Evolutionary conservation across 352 stramenopile species (phyloP), one percentile per base, ranked within the genome.

Genomic region (Phytophthora fragariaefolia): DNA sequence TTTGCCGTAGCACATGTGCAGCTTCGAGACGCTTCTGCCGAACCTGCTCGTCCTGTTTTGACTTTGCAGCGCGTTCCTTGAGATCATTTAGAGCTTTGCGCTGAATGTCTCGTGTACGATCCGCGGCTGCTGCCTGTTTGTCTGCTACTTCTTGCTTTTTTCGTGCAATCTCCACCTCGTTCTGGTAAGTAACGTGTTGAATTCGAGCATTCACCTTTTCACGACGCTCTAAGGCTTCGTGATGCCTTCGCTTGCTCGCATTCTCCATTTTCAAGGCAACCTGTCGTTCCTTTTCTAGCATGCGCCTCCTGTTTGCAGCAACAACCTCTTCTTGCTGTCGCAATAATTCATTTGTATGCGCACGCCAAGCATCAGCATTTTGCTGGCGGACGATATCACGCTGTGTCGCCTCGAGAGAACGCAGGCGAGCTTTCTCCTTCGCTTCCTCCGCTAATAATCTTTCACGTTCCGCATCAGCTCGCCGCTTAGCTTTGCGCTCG

Each of bases 321-420:
- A 91, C 71, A 9, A 79, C 49, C 22, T 87, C 78, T 65, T 92
- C 86, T 38, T 94, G 86, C 23, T 91, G 81, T 24, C 77, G 59
- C 9, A 92, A 46, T n/a, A 94, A 43, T 17, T 72, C 69, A 20
- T 91, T 81, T 0, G 86, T 92, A 23, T 94, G 80, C 26, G 62
- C 62, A 22, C 74, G 66, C 65, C 90, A 92, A 24, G 85, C 81
- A n/a, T 94, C 86, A 13, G 86, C 79, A 62, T 91, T 92, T 27
- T 79, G 55, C 13, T 76, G 80, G 36, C 82, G 75, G 62, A 92
- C 83, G 2, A 77, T 36, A 23, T 94, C 86, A 4, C 76, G 70
- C 28, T 90, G 69, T 4, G 68, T 30, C 17, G 75, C 75, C 49
- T 90, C 82, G 4, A 78, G 17, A 20, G 85, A 70, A 1, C 78